Evolutionary conservation across 306 rosid genomes (phyloP).

Genomic region (Herpetospermum pedunculosum): DNA sequence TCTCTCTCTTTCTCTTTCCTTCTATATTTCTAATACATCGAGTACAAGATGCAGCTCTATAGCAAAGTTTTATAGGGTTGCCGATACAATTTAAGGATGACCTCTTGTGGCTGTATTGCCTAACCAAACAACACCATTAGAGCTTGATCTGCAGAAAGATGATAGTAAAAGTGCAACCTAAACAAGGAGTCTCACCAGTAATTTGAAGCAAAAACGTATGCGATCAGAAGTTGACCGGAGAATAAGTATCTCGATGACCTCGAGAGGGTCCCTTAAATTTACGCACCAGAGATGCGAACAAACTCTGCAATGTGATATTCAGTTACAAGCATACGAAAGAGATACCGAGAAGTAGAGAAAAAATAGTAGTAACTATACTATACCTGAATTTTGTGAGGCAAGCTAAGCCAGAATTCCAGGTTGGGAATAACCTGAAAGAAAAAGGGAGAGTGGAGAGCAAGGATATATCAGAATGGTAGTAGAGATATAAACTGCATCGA

Average conservation of each 20-base stretch:
- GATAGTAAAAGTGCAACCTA: background rate
- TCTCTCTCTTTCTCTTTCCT: background rate
- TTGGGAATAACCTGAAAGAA: constrained; percentile 62
- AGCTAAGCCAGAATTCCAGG: constrained; percentile 65
- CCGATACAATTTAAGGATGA: background rate
- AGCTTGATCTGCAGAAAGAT: background rate
- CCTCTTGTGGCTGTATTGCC: background rate
- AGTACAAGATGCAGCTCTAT: background rate
- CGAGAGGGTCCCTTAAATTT: constrained; percentile 60
- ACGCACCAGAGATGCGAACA: constrained; percentile 41
- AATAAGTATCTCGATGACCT: constrained; percentile 64
- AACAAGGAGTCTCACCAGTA: background rate
- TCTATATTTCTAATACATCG: background rate
- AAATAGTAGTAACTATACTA: constrained; percentile 4
- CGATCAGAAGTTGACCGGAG: constrained; percentile 70
- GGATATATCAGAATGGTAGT: background rate
- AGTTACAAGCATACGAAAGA: background rate
- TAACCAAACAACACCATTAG: background rate
- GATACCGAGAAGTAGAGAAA: background rate
- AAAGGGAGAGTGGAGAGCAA: background rate
- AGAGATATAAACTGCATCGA: background rate
- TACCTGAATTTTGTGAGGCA: constrained; percentile 67
- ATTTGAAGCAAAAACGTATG: background rate
- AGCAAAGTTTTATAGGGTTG: background rate
- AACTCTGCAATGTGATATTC: constrained; percentile 31